phyloP scores from a whole-genome alignment of 768 basidiomycete species.

The Kwoniella dejecticola region DNA sequence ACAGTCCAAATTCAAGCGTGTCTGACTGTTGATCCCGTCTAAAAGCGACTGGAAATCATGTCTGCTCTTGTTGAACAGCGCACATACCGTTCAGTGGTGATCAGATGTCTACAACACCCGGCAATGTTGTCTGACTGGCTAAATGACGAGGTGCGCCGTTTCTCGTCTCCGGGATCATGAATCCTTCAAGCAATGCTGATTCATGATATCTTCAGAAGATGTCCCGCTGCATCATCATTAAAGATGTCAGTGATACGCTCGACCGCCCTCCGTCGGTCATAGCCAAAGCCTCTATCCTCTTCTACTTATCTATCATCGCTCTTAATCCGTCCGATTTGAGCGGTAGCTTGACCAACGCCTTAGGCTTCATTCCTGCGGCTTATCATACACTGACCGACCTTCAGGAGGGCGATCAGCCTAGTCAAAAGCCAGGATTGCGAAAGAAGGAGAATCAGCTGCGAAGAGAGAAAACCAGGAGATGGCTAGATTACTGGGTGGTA shows the following conservation, averaged over 20 bases:
- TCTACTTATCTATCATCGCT: constrained; percentile 6
- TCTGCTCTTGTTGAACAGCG: no score
- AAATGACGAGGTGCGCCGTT: no score
- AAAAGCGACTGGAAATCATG: no score
- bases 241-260: constrained; percentile 5
- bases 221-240: neutral
- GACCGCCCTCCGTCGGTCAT: constrained; percentile 19
- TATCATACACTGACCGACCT: constrained; percentile 2
- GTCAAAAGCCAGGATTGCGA: neutral
- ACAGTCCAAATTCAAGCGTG: no score
- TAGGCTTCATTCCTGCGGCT: neutral
- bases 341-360: neutral
- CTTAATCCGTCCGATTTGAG: constrained; percentile 19
- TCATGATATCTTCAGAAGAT: neutral
- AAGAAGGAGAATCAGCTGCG: constrained; percentile 2
- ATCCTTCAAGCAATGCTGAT: no score
- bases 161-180: no score
- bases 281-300: constrained; percentile 1
- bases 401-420: neutral
- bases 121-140: no score
- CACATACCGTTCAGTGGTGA: no score
- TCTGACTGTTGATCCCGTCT: no score
- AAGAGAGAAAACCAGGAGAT: constrained; percentile 1
- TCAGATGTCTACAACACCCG: no score
- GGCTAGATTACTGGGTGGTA: constrained; percentile 24